Evolutionary conservation across 2,329 filamentous ascomycete genomes (phyloP), one percentile per base, ranked within the genome.

Genomic region (Claviceps purpurea): DNA sequence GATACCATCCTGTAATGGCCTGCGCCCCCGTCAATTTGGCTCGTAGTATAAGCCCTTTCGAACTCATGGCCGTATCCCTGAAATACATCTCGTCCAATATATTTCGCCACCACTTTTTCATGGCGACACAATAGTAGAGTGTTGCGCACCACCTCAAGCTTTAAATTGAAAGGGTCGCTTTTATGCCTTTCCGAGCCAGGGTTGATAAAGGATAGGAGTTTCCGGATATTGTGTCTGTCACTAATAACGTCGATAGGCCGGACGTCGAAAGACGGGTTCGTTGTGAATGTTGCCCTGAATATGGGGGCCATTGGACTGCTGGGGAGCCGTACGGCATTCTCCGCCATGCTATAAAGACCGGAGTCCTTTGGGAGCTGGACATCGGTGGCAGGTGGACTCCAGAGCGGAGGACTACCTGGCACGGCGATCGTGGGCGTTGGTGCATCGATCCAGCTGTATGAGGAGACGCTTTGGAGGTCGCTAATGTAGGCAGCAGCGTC

Each of bases 401-500:
- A 74, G 20, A 64, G 61, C 3, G 58, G 49, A 11, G 59, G 58
- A 34, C 18, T 60, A 54, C 73, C 73, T 20, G 73, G 73, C 24
- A 76, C 64, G 22, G 65, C 64, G 54, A 77, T 75, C 20, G 68
- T 72, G 5, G 71, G 68, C 6, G 53, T 59, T 0, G 61, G 51
- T 26, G 62, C 61, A 49, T 71, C 66, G 50, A 74, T 64, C 73
- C 73, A 77, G 58, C 72, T 76, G 60, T 77, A 77, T 2, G 74
- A 77, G 2, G 73, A 63, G 10, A 76, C 54, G 46, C 68, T 62
- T 50, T 67, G 60, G 8, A 69, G 64, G 34, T 69, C 57, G 4
- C 63, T 66, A 54, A 74, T 72, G 5, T 18, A 26, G 22, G 18
- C 18, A 18, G 61, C 45, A 26, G 49, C 24, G 11, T 14, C 34